Evolutionary conservation across 495 filamentous ascomycete genomes (phyloP), one percentile per base, ranked within the genome.

Genomic region (Tetracladium marchalianum): DNA sequence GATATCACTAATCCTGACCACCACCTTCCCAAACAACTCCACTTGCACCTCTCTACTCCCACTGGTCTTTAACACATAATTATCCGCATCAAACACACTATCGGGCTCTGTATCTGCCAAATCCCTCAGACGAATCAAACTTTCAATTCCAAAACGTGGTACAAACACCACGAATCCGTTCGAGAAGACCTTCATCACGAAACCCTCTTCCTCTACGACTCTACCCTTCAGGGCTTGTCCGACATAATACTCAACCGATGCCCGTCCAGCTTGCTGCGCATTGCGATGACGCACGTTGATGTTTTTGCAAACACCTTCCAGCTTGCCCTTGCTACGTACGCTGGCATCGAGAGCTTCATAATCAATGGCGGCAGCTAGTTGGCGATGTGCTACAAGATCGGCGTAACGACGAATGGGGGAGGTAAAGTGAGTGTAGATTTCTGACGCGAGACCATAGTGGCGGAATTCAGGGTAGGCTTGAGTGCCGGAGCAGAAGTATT

Each of bases 361-460:
- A 32, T 80, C 84, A 59, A 98, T 96, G 8, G 93, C 90, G 2
- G 90, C 88, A 4, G 92, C 89, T 39, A 98, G 82, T 66, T 97
- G 92, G 16, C 92, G 78, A 61, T 98, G 92, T 2, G 87, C 92
- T 32, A 92, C 76, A 0, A 98, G 73, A 68, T 98, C 92, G 11
- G 93, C 90, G 61, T 98, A 98, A 11, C 93, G 86, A 27, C 92
- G 82, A 62, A 98, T 98, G 7, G 92, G 93, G 5, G 85, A 90
- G 2, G 92, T 98, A 69, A 98, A 98, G 64, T 97, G 92, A 1
- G 92, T 98, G 70, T 98, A 98, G 59, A 98, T 98, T 53, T 94
- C 87, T 8, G 79, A 85, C 0, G 92, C 92, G 2, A 98, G 75
- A 47, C 92, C 93, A 64, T 98, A 98, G 63, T 98, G 92, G 31